phyloP scores from a whole-genome alignment of 306 rosid genomes.

The Cicer arietinum region DNA sequence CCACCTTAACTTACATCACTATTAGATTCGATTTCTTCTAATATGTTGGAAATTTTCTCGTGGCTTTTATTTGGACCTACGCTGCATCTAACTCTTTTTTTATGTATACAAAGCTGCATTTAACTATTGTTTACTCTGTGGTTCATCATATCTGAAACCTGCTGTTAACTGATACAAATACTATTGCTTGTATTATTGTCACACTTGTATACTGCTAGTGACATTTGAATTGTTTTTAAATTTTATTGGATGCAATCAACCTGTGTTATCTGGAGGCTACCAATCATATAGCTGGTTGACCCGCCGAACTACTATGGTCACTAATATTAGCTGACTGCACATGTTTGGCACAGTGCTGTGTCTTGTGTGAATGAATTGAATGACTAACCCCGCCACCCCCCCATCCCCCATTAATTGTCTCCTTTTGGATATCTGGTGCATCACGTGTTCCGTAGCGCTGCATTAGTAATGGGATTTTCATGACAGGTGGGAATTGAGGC shows the following conservation, averaged over 20 bases:
- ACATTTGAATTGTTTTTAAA: slow-evolving; percentile 2
- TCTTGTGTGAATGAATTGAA: slow-evolving; percentile 29
- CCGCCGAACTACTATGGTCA: background rate
- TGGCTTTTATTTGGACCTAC: slow-evolving; percentile 12
- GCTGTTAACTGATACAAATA: slow-evolving; percentile 7
- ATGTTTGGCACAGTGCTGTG: background rate
- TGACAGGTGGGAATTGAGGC: slow-evolving; percentile 93
- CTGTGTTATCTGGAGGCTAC: background rate
- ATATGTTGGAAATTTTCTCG: background rate
- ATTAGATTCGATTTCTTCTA: slow-evolving; percentile 10
- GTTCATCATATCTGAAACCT: slow-evolving; percentile 2
- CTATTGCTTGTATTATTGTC: slow-evolving; percentile 12
- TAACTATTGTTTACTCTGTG: slow-evolving; percentile 33
- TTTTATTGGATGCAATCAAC: background rate
- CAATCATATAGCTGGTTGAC: slow-evolving; percentile 5
- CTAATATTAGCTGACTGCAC: background rate
- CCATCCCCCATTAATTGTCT: background rate
- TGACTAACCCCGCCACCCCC: background rate
- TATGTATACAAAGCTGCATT: background rate
- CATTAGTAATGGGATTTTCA: slow-evolving; percentile 31
- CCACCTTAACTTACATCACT: slow-evolving; percentile 24
- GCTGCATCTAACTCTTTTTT: background rate
- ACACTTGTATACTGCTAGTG: background rate
- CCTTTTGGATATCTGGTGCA: slow-evolving; percentile 9
- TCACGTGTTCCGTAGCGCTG: slow-evolving; percentile 7